A percentile compares a stretch with the other conserved stretches of the same genome.
phyloP scores from a whole-genome alignment of 2,329 filamentous ascomycete species.

The Ophiocordyceps camponoti-rufipedis region DNA sequence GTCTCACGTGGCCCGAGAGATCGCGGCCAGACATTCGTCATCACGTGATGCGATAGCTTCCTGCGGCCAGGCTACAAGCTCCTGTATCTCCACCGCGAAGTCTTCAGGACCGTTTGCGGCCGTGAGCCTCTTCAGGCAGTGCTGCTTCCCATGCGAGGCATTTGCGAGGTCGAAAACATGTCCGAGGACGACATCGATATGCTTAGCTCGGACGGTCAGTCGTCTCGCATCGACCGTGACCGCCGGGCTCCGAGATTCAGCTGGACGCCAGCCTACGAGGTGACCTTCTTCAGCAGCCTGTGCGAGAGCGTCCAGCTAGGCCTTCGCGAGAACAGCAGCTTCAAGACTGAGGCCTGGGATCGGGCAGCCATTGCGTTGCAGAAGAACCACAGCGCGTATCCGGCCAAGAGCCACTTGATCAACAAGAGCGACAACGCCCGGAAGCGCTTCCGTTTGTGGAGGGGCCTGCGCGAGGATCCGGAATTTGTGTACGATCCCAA shows the following conservation, averaged over 20 bases:
- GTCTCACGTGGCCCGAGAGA: not conserved
- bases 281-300: slow-evolving; percentile 41
- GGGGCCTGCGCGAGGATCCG: slow-evolving; percentile 36
- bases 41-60: not conserved
- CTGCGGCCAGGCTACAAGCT: not conserved
- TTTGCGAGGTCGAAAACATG: slow-evolving; percentile 6
- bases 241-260: slow-evolving; percentile 34
- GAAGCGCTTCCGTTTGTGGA: slow-evolving; percentile 44
- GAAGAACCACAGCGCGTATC: slow-evolving; percentile 35
- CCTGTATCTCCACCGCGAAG: not conserved
- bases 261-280: slow-evolving; percentile 40
- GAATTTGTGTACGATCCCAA: slow-evolving; percentile 35
- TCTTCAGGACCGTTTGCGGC: not conserved
- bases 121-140: not conserved
- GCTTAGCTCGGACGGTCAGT: slow-evolving; percentile 16
- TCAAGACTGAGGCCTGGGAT: slow-evolving; percentile 44
- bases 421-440: slow-evolving; percentile 47
- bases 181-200: slow-evolving; percentile 20
- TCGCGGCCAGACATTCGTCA: not conserved
- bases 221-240: slow-evolving; percentile 18
- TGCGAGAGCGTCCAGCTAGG: slow-evolving; percentile 40
- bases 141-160: not conserved
- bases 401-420: slow-evolving; percentile 42
- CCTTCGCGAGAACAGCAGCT: slow-evolving; percentile 38
- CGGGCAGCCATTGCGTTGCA: slow-evolving; percentile 34